These are phyloP conservation scores for Phytophthora colocasiae DNA, from an alignment of 352 stramenopile species.

Conservation along the genomic window DNA sequence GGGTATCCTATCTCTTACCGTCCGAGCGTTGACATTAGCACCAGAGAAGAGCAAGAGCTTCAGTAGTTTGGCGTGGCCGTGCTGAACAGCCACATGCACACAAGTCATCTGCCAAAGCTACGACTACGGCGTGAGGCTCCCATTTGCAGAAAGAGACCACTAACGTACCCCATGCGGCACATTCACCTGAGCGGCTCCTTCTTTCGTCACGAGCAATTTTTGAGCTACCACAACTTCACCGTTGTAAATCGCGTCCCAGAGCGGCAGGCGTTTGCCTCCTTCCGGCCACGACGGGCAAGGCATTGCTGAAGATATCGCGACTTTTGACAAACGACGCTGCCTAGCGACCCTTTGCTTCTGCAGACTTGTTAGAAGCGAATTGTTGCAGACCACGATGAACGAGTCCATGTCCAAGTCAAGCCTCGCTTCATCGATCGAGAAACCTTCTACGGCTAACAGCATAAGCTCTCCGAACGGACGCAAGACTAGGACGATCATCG, in stretches of 20 bases:
- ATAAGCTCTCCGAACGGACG: constrained; percentile 13
- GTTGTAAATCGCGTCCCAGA: constrained; percentile 72
- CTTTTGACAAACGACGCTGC: constrained; percentile 29
- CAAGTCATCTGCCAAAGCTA: constrained; percentile 72
- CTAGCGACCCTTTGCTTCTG: constrained; percentile 15
- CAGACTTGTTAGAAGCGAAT: neutral
- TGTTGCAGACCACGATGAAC: constrained; percentile 42
- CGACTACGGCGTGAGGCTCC: neutral
- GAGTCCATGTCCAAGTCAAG: constrained; percentile 52
- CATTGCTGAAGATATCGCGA: constrained; percentile 17
- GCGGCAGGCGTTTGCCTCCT: constrained; percentile 47
- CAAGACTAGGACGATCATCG: constrained; percentile 64
- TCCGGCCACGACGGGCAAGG: constrained; percentile 39
- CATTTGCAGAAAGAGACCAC: neutral
- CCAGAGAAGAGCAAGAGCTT: constrained; percentile 57
- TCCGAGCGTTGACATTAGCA: constrained; percentile 55
- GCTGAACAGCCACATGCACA: constrained; percentile 60
- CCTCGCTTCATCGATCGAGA: constrained; percentile 32
- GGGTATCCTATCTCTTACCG: constrained; percentile 27
- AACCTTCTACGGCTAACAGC: constrained; percentile 48
- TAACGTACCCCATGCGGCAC: constrained; percentile 49
- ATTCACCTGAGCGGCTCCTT: constrained; percentile 55
- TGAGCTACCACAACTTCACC: constrained; percentile 46
- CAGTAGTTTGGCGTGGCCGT: constrained; percentile 64
- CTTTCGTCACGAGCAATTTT: constrained; percentile 42